These are phyloP conservation scores for Aspergillus nanangensis DNA, from an alignment of 495 filamentous ascomycete genomes.

Conservation along the genomic window DNA sequence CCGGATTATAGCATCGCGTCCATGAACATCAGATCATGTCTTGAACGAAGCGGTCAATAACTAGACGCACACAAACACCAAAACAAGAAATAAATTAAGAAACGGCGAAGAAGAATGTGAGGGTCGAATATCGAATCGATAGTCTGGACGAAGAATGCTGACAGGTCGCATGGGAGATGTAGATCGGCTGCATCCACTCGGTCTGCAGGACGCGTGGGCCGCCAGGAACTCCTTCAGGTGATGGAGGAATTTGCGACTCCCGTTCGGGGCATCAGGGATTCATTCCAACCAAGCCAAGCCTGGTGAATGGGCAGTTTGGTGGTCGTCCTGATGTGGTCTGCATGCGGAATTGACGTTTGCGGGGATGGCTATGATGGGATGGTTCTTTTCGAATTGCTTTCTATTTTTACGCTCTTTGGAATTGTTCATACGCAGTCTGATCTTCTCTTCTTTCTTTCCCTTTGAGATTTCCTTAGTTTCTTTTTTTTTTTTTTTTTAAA, in stretches of 20 bases:
- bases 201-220: neutral
- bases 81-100: too few relatives aligned
- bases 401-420: too few relatives aligned
- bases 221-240: neutral
- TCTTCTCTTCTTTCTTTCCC: too few relatives aligned
- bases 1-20: neutral
- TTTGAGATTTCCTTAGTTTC: too few relatives aligned
- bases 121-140: slow-evolving; percentile 9
- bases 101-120: slow-evolving; percentile 13
- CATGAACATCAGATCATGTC: neutral
- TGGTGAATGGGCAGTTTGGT: too few relatives aligned
- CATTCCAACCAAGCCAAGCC: too few relatives aligned
- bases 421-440: too few relatives aligned
- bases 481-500: too few relatives aligned
- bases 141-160: slow-evolving; percentile 15
- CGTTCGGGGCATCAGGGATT: neutral
- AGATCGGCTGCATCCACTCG: neutral
- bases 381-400: too few relatives aligned
- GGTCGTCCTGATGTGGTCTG: too few relatives aligned
- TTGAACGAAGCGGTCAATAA: neutral
- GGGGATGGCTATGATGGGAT: too few relatives aligned
- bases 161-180: slow-evolving; percentile 12
- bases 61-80: neutral
- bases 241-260: neutral
- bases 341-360: too few relatives aligned